Conservation (phyloP, 2,329 filamentous ascomycete genomes). For the Calonectria montana region DNA sequence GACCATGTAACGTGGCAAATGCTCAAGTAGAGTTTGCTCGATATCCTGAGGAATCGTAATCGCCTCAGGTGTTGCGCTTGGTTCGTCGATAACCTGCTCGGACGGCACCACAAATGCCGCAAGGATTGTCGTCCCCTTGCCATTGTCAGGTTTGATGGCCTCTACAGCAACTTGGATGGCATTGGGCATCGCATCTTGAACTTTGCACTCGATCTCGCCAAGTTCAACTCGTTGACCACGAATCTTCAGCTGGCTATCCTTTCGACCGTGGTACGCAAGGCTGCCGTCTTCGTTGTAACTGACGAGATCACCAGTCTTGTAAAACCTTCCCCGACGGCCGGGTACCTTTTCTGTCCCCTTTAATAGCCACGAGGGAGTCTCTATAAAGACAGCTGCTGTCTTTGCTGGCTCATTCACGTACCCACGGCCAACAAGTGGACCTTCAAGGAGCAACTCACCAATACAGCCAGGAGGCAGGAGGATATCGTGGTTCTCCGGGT, state of each 20-base stretch:
- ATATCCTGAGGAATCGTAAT: not conserved
- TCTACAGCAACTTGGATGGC: conserved; percentile 15
- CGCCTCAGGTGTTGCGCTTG: not conserved
- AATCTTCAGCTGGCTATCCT: conserved; percentile 69
- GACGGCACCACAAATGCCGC: not conserved
- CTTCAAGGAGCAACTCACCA: conserved; percentile 21
- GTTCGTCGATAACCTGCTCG: not conserved
- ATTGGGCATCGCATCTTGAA: conserved; percentile 8
- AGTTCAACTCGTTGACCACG: conserved; percentile 67
- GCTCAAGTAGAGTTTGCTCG: not conserved
- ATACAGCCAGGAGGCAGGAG: conserved; percentile 5
- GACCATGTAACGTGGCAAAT: conserved; percentile 34
- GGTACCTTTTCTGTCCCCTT: not conserved
- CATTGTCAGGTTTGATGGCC: not conserved
- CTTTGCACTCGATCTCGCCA: conserved; percentile 38
- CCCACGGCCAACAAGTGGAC: not conserved
- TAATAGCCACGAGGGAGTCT: not conserved
- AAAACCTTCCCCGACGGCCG: conserved; percentile 42
- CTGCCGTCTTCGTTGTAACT: conserved; percentile 53
- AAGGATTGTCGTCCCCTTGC: not conserved
- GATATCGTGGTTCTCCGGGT: conserved; percentile 1
- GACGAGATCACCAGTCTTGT: conserved; percentile 61
- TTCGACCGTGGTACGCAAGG: conserved; percentile 60
- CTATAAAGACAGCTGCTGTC: not conserved
- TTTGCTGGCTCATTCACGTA: not conserved